Evolutionary conservation across 768 basidiomycete genomes (phyloP), one percentile per base, ranked within the genome.

Genomic region (Suillus cothurnatus): DNA sequence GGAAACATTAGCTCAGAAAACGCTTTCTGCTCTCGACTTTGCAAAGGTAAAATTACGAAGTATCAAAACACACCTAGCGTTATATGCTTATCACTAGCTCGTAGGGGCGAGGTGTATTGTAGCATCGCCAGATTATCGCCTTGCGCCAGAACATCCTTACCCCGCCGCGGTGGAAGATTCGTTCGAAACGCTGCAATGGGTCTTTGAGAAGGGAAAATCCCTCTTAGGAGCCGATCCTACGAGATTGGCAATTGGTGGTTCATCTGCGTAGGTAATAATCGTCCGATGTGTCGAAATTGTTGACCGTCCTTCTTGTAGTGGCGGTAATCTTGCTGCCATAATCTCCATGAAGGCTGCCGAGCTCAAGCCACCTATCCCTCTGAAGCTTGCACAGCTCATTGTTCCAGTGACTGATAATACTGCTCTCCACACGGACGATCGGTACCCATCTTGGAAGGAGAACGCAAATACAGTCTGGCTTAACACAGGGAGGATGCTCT

Each of bases 361-460:
- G 49, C 71, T 78, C 36, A 69, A 71, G 12, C 85, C 84, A 3
- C 81, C 84, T 6, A 84, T 88, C 58, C 83, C 84, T 4, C 71
- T 91, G 55, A 68, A 82, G 4, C 86, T 89, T 75, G 88, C 88
- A 68, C 80, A 91, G 8, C 81, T 92, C 61, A 82, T 91, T 50
- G 91, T 92, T 5, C 91, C 91, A 0, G 90, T 92, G 32, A 87
- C 84, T 3, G 89, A 93, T 72, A 92, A 92, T 80, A 92, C 91
- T 19, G 86, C 87, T 8, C 70, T 70, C 78, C 79, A 67, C 65
- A 77, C 70, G 53, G 81, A 69, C 3, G 66, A 68, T 19, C 74
- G 72, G 6, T 80, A 85, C 68, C 73, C 72, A 21, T 84, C 82
- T 6, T 92, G 91, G 90, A 77, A 76, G 19, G 82, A 85, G 65